phyloP scores from a whole-genome alignment of 192 early-diverging fungal species.

The Anaeromyces robustus region DNA sequence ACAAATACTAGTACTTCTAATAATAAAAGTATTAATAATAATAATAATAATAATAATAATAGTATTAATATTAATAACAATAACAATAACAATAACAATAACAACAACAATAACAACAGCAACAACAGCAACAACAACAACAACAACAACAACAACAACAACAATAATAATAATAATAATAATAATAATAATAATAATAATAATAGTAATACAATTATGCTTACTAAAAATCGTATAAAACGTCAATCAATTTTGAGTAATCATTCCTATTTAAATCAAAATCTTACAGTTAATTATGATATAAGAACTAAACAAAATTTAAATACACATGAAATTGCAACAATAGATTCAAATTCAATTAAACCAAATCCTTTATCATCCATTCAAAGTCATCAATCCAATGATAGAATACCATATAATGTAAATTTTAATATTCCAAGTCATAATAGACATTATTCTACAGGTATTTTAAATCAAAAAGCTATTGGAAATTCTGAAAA shows the following conservation, averaged over 20 bases:
- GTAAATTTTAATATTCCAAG: background rate
- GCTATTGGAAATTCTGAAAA: background rate
- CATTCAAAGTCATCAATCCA: too few species aligned
- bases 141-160: conserved; percentile 13
- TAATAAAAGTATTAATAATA: conserved; percentile 4
- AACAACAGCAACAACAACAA: background rate
- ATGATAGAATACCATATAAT: too few species aligned
- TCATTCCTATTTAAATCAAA: background rate
- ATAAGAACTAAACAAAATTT: too few species aligned
- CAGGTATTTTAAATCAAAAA: background rate
- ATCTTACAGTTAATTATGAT: too few species aligned
- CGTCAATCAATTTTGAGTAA: too few species aligned
- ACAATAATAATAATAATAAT: background rate
- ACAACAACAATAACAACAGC: conserved; percentile 2
- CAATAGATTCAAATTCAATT: too few species aligned
- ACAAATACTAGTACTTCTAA: too few species aligned
- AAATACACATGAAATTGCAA: too few species aligned
- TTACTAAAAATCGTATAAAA: too few species aligned
- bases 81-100: conserved; percentile 7
- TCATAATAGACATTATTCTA: background rate
- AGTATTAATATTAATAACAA: conserved; percentile 1
- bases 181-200: background rate
- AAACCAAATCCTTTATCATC: too few species aligned
- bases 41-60: conserved; percentile 8
- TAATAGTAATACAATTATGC: background rate